Base-by-base conservation (phyloP, 257 asterid species). In the Solanum ahanhuiri region DNA sequence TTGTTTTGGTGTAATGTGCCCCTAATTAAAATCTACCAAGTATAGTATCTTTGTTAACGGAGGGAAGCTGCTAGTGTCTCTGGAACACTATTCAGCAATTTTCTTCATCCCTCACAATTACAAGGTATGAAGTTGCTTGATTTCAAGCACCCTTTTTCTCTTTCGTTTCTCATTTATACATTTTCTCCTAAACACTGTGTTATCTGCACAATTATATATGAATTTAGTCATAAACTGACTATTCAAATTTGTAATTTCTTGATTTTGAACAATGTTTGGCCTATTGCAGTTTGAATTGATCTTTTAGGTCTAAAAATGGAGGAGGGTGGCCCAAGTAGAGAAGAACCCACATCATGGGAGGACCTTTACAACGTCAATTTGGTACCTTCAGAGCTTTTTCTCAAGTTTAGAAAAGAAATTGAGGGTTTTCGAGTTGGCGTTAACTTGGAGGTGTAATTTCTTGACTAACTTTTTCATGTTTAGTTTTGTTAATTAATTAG, bases 321-420 rank as follows among this genome's bases (percentile, higher is more conserved):
- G 58, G 91, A 85, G 73, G 88, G 88, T 83, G 89, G 87, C 70
- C 71, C 97, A 79, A 91, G 70, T 89, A 97, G 94, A 73, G 98
- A 92, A 76, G 98, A 92, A 76, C 91, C 98, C 88, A 84, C 87
- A 64, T 91, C 98, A 23, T 95, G 93, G 96, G 98, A 94, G 10
- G 98, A 95, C 87, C 96, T 90, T 81, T 96, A 93, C 96, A 96
- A 90, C 85, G 87, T 95, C 72, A 94, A 94, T 93, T 92, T 96
- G 92, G 86, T 96, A 90, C 98, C 99, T 43, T 91, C 96, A 2
- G 98, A 96, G 91, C 86, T 96, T 83, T 94, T 95, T 88, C 86
- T 94, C 72, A 95, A 96, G 91, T 95, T 96, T 84, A 90, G 99
- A 79, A 96, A 90, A 90, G 92, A 95, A 90, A 82, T 91, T 84